Evolutionary conservation across 2,329 filamentous ascomycete genomes (phyloP), one percentile per base, ranked within the genome.

Genomic region (Didymella lethalis): DNA sequence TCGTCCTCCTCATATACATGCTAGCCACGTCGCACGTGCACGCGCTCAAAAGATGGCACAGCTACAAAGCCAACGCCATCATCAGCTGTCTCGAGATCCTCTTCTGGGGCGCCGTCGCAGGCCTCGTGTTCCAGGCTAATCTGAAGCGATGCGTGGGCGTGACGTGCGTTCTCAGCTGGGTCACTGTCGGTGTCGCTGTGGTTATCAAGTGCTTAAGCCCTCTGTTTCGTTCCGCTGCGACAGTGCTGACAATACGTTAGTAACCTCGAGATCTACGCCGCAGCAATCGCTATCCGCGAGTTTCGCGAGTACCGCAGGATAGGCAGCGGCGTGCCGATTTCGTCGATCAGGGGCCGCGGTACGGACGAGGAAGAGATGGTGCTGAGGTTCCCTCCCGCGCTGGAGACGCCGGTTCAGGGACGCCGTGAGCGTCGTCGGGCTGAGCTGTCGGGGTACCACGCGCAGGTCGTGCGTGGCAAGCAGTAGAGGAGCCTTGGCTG

Each of bases 81-180:
- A 68, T 82, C 54, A 80, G 79, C 65, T 68, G 61, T 45, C 64
- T 81, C 16, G 80, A 82, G 61, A 62, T 78, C 14, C 68, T 81
- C 14, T 81, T 81, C 63, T 82, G 80, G 79, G 69, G 70, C 16
- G 75, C 70, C 5, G 74, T 79, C 7, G 64, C 75, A 5, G 70
- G 76, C 36, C 48, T 79, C 3, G 53, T 63, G 14, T 60, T 71
- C 10, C 59, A 64, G 23, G 65, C 53, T 26, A 70, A 70, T 32
- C 18, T 66, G 18, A 49, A 56, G 3, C 48, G 23, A 14, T 71
- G 69, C 50, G 41, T 11, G 3, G 67, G 69, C 10, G 54, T 56
- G 5, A 56, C 36, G 6, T 71, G 69, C 45, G 45, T 32, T n/a
- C 47, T 71, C 12, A 64, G 62, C 34, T 71, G 68, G 69, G 50